Evolutionary conservation across 169 alveolate genomes (phyloP), one percentile per base, ranked within the genome.

Genomic region (Nephromyces sp.): DNA sequence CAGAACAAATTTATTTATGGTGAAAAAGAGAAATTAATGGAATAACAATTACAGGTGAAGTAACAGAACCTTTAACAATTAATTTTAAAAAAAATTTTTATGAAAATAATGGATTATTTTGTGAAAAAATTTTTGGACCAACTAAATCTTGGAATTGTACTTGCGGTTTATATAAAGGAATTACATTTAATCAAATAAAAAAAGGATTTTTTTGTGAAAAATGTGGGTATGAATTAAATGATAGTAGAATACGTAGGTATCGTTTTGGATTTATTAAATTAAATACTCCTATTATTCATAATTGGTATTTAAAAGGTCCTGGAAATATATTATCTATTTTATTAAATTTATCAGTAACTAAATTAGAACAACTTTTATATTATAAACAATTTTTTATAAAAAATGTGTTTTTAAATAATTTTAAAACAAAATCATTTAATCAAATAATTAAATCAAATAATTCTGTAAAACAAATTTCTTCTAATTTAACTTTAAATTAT

Each of bases 91-190:
- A 32, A 33, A 75, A 69, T 34, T 32, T 71, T 5, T 74, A 57
- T 30, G 52, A 66, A 76, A 21, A 34, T 28, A 74, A 74, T 53
- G 75, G 85, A 8, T 70, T 79, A 70, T 76, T 79, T 63, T 79
- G 85, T 74, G 85, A 79, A 65, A 32, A 67, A 66, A 79, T 75
- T 68, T 79, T 79, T 68, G 85, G 83, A 0, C 81, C 77, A 68
- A 52, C 52, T 51, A n/a, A 28, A 75, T 30, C 81, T 1, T 79
- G 84, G 51, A 25, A 43, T 67, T 65, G 73, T 1, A 30, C 31
- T 6, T 64, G 66, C 33, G 70, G 84, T 52, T 15, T 63, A 31
- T 51, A 52, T 70, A 25, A 31, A 57, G 15, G 52, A 28, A 21
- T 43, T 24, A 66, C 28, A 32, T 51, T 61, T 25, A 31, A 79